Percentiles rank a stretch among this genome's conserved stretches.
Evolutionary conservation across 2,329 filamentous ascomycete species (phyloP).

Genomic region (Fusarium sp.): DNA sequence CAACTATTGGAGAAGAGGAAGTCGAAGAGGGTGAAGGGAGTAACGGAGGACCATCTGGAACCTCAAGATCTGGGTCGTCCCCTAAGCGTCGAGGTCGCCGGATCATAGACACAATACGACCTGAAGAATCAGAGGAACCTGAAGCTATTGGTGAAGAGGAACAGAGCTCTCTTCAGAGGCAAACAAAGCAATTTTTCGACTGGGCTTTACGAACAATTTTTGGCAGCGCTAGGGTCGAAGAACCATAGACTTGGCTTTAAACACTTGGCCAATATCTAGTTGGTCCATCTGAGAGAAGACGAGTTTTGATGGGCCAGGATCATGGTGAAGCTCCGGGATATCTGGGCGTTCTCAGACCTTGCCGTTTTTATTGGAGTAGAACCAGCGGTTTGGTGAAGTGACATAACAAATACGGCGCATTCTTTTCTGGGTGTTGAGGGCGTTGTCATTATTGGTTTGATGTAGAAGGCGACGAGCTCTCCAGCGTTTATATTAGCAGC

Average conservation of each 20-base stretch:
- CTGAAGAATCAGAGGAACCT: not conserved
- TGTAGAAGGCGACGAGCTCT: constrained; percentile 32
- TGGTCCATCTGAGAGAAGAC: not conserved
- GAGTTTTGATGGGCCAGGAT: not conserved
- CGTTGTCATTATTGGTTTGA: constrained; percentile 21
- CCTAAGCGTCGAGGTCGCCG: not conserved
- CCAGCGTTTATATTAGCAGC: constrained; percentile 10
- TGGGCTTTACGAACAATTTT: not conserved
- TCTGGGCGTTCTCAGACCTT: not conserved
- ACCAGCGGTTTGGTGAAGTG: constrained; percentile 4
- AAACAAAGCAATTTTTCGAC: not conserved
- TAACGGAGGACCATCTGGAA: not conserved
- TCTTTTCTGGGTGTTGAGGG: constrained; percentile 20
- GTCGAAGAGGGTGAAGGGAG: not conserved
- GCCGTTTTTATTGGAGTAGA: not conserved
- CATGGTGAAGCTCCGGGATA: not conserved
- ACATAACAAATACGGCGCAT: constrained; percentile 22
- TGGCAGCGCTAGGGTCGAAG: not conserved
- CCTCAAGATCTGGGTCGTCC: not conserved
- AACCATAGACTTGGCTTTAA: not conserved
- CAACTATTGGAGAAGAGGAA: constrained; percentile 2
- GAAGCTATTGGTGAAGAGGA: not conserved
- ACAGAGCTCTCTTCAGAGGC: not conserved
- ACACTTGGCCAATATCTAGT: not conserved
- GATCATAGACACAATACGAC: not conserved